Conservation (phyloP, 2,329 filamentous ascomycete genomes). For the Hymenoscyphus scutula region DNA sequence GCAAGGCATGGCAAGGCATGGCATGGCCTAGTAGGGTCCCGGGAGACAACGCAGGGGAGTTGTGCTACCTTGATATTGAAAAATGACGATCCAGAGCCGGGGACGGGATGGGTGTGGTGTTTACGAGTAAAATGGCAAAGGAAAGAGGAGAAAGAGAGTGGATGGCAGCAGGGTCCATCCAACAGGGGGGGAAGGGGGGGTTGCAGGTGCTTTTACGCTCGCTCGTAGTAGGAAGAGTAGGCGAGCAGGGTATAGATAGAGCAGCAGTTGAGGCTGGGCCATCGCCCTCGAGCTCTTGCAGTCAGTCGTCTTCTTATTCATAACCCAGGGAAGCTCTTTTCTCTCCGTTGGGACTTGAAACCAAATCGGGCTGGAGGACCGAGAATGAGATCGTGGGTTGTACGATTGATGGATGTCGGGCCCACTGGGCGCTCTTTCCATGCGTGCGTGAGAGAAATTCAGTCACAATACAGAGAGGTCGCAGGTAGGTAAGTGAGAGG, state of each 20-base stretch:
- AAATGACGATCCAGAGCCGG: constrained; percentile 6
- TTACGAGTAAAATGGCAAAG: background rate
- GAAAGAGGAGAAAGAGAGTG: background rate
- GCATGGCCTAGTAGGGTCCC: background rate
- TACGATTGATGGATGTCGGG: background rate
- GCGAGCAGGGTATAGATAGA: too few species aligned
- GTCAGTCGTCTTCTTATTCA: background rate
- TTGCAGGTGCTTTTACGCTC: background rate
- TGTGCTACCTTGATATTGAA: constrained; percentile 7
- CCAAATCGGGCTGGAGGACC: constrained; percentile 1
- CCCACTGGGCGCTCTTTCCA: background rate
- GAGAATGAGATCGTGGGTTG: constrained; percentile 3
- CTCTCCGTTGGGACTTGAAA: background rate
- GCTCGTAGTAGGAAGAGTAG: background rate
- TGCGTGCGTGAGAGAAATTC: background rate
- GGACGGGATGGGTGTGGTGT: background rate
- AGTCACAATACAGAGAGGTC: background rate
- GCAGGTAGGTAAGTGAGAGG: background rate
- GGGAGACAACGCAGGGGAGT: constrained; percentile 3
- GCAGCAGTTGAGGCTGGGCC: constrained; percentile 1
- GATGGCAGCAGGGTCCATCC: constrained; percentile 1
- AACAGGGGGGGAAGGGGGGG: too few species aligned
- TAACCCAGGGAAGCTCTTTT: background rate
- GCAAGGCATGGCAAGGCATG: background rate
- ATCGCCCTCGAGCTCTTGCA: background rate